Evolutionary conservation across 2,329 filamentous ascomycete genomes (phyloP).

Genomic region (Helicocarpus griseus): DNA sequence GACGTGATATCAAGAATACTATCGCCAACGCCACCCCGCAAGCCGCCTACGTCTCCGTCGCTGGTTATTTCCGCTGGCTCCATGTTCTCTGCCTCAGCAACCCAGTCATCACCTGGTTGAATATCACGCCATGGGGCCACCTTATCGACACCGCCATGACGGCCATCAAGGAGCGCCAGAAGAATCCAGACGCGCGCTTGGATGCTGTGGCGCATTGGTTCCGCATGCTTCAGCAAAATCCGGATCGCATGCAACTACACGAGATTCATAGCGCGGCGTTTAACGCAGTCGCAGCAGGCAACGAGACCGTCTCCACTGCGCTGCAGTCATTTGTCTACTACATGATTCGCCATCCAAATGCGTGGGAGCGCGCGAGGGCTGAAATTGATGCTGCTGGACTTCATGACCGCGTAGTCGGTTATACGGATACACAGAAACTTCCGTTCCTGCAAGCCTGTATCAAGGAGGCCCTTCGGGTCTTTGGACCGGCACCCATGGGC

Average conservation of each 20-base stretch:
- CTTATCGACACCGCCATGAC: conserved; percentile 29
- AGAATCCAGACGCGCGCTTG: conserved; percentile 22
- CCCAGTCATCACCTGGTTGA: conserved; percentile 26
- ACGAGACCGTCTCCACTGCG: conserved; percentile 29
- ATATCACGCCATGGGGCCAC: conserved; percentile 27
- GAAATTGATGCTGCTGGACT: conserved; percentile 18
- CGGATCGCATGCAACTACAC: conserved; percentile 24
- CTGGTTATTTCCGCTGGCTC: conserved; percentile 27
- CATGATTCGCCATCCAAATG: conserved; percentile 20
- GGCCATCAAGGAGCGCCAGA: conserved; percentile 23
- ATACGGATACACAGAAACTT: conserved; percentile 22
- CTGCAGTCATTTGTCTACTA: conserved; percentile 29
- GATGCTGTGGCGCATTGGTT: conserved; percentile 33
- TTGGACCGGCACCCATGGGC: conserved; percentile 22
- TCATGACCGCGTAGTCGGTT: conserved; percentile 13
- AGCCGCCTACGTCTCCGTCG: conserved; percentile 23
- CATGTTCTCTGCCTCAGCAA: conserved; percentile 29
- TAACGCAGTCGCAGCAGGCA: conserved; percentile 29
- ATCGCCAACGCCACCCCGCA: conserved; percentile 26
- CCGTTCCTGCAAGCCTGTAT: conserved; percentile 29
- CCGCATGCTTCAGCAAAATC: conserved; percentile 21
- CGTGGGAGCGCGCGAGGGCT: conserved; percentile 7
- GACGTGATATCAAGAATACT: conserved; percentile 26
- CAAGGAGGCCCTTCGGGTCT: conserved; percentile 30
- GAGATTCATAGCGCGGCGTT: conserved; percentile 27